Percentiles rank a stretch among this genome's conserved stretches.
Conservation (phyloP, 179 eudicot species). For the Gypsophila paniculata region DNA sequence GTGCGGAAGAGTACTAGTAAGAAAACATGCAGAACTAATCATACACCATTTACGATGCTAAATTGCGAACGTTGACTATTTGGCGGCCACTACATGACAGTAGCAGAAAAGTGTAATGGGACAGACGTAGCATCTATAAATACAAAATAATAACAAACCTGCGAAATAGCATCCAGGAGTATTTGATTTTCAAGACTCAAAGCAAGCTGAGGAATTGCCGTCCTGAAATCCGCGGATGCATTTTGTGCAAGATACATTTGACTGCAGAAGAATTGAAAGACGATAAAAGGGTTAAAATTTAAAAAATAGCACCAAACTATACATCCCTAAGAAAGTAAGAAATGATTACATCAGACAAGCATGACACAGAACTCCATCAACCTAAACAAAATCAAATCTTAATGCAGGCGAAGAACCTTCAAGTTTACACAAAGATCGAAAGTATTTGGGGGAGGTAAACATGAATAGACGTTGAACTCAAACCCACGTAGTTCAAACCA, state of each 20-base stretch:
- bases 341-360: background rate
- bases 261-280: slow-evolving; percentile 24
- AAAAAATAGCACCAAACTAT: background rate
- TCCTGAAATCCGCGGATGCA: slow-evolving; percentile 15
- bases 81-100: background rate
- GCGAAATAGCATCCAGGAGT: slow-evolving; percentile 27
- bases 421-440: slow-evolving; percentile 1
- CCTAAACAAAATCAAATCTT: background rate
- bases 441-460: background rate
- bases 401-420: background rate
- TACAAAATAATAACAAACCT: slow-evolving; percentile 26
- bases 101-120: background rate
- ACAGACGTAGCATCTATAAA: background rate
- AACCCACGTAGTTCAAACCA: background rate
- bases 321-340: background rate
- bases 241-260: slow-evolving; percentile 25
- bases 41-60: background rate
- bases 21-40: background rate
- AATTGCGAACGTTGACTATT: background rate
- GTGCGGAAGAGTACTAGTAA: background rate
- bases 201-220: slow-evolving; percentile 23
- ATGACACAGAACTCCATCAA: background rate
- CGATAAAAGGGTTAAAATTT: background rate
- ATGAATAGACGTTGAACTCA: background rate
- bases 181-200: slow-evolving; percentile 28